These are phyloP conservation scores for Xanthoconium purpureum DNA, from an alignment of 768 basidiomycete genomes.

Conservation along the genomic window DNA sequence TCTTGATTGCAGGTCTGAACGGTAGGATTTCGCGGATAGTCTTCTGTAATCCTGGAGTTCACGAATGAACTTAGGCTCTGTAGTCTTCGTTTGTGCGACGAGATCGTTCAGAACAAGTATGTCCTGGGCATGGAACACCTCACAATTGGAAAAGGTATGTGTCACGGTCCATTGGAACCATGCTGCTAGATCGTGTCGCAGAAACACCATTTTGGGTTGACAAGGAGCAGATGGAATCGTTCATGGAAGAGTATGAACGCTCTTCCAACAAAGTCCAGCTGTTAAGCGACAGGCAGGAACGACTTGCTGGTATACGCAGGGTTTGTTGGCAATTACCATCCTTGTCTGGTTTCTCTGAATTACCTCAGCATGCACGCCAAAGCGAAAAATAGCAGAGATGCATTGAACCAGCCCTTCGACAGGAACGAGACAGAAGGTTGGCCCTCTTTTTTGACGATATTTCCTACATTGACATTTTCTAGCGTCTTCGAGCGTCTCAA, in stretches of 20 bases:
- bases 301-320: not conserved
- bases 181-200: not conserved
- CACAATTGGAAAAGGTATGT: not conserved
- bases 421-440: not conserved
- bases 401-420: not conserved
- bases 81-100: not conserved
- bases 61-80: not conserved
- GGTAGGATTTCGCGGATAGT: not conserved
- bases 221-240: constrained; percentile 9
- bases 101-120: not conserved
- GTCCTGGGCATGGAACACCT: not conserved
- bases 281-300: not conserved
- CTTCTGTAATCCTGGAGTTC: not conserved
- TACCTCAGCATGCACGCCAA: not conserved
- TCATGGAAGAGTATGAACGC: constrained; percentile 1
- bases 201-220: constrained; percentile 1
- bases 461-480: too few species aligned
- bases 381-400: not conserved
- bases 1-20: not conserved
- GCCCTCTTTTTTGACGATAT: too few species aligned
- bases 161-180: not conserved
- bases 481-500: not conserved
- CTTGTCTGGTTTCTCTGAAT: not conserved
- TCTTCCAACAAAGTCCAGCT: not conserved
- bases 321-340: not conserved